Base-by-base conservation (phyloP, 306 rosid species). In the Dicorynia guianensis region DNA sequence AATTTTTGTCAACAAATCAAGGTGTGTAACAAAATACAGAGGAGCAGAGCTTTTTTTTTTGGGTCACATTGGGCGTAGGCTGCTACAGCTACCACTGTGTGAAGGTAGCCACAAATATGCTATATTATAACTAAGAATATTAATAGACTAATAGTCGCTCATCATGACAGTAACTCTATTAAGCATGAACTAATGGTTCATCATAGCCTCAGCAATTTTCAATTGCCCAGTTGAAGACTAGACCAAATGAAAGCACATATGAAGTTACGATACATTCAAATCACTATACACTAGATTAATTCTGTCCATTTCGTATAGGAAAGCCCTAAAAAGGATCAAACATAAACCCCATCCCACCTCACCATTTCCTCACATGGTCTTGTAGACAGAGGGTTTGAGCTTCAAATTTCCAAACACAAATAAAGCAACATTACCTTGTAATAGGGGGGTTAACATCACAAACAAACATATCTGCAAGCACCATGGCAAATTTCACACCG, bases 401-500 rank as follows among this genome's bases (percentile, higher is more conserved):
- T 30, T 13, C 36, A 14, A 73, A 12, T 61, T 18, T 44, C 20
- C 19, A 39, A 17, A 49, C 15, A n/a, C 53, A 11, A 25, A 30
- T 48, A 54, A 79, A 67, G 44, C 19, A 68, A 62, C 6, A 5
- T 62, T 85, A 95, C 97, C 97, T 87, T 35, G 82, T 79, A 62
- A 74, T 74, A 14, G 91, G 86, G 11, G 89, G 88, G 39, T 73
- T 59, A 68, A 46, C 76, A 81, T 81, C 39, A 54, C 67, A 42
- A 42, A 47, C 60, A 86, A 92, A 90, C 68, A 85, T 67, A 60
- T 87, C 90, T 1, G 64, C 76, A 62, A 92, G 99, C 70, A 17
- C 66, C 74, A 14, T 76, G 3, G 96, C 89, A 81, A 95, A 95
- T 77, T 83, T 86, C 74, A 69, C 76, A 35, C 97, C 96, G 44